Percentiles rank a stretch among this genome's conserved stretches.
phyloP scores from a whole-genome alignment of 2,329 filamentous ascomycete species.

The Hypoxylon sp. region DNA sequence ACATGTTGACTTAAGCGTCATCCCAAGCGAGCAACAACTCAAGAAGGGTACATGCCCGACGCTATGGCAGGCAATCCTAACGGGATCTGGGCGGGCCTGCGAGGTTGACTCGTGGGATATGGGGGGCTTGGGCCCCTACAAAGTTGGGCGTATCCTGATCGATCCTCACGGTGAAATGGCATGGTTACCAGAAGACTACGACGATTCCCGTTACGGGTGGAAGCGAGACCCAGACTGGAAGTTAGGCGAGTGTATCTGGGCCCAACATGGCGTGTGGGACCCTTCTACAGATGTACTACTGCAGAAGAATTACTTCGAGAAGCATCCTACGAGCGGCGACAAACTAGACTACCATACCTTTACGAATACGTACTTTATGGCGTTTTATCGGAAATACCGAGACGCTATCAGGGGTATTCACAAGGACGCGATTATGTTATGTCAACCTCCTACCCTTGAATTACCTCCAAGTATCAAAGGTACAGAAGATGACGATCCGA shows the following conservation, averaged over 20 bases:
- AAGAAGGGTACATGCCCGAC: conserved; percentile 95
- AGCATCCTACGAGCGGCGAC: conserved; percentile 80
- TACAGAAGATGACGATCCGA: conserved; percentile 88
- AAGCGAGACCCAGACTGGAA: conserved; percentile 90
- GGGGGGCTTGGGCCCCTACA: conserved; percentile 91
- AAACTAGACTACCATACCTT: conserved; percentile 86
- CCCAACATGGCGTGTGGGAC: conserved; percentile 97
- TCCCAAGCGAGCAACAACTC: conserved; percentile 89
- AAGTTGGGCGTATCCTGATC: conserved; percentile 84
- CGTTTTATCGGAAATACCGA: conserved; percentile 83
- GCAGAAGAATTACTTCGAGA: conserved; percentile 89
- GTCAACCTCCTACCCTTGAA: conserved; percentile 92
- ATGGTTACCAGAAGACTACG: conserved; percentile 86
- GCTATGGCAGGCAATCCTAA: conserved; percentile 92
- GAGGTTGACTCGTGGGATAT: conserved; percentile 96
- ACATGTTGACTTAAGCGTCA: conserved; percentile 82
- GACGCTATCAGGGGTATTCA: conserved; percentile 82
- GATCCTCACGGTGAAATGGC: conserved; percentile 89
- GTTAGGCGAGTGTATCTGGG: conserved; percentile 95
- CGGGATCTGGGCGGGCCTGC: conserved; percentile 89
- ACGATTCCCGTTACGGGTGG: conserved; percentile 92
- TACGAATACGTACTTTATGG: conserved; percentile 92
- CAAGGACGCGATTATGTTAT: conserved; percentile 86
- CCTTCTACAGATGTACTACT: conserved; percentile 81
- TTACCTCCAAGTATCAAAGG: conserved; percentile 90